Conservation (phyloP, 306 rosid genomes). For the Cicer judaicum region DNA sequence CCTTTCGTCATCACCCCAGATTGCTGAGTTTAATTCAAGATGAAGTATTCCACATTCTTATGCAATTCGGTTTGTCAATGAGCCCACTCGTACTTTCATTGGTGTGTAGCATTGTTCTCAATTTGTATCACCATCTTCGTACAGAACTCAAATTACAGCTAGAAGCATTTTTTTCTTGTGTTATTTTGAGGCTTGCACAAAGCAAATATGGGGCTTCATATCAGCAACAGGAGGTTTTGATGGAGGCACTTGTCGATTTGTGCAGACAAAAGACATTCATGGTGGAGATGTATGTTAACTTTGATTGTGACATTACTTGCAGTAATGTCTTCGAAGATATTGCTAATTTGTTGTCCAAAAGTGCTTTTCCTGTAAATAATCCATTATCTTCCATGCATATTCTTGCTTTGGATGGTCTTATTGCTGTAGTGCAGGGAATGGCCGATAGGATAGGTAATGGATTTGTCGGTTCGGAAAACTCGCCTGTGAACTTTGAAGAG, state of each 20-base stretch:
- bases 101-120: slow-evolving; percentile 83
- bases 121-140: slow-evolving; percentile 79
- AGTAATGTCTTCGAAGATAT: slow-evolving; percentile 93
- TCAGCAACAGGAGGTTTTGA: slow-evolving; percentile 93
- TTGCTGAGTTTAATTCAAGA: slow-evolving; percentile 82
- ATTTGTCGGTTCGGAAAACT: slow-evolving; percentile 63
- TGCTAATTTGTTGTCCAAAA: slow-evolving; percentile 83
- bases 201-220: slow-evolving; percentile 84
- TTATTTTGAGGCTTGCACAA: slow-evolving; percentile 87
- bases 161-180: slow-evolving; percentile 90
- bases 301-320: slow-evolving; percentile 94
- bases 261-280: slow-evolving; percentile 88
- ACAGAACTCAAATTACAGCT: slow-evolving; percentile 82
- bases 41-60: slow-evolving; percentile 79
- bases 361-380: slow-evolving; percentile 91
- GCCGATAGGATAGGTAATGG: slow-evolving; percentile 88
- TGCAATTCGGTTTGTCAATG: slow-evolving; percentile 88
- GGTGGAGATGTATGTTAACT: slow-evolving; percentile 93
- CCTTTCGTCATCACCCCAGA: slow-evolving; percentile 79
- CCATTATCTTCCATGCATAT: slow-evolving; percentile 87
- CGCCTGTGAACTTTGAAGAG: slow-evolving; percentile 78
- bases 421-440: slow-evolving; percentile 96
- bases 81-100: slow-evolving; percentile 85
- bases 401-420: slow-evolving; percentile 94
- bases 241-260: slow-evolving; percentile 94